phyloP scores from a whole-genome alignment of 208 protist genomes.

The Balamuthia mandrillaris region DNA sequence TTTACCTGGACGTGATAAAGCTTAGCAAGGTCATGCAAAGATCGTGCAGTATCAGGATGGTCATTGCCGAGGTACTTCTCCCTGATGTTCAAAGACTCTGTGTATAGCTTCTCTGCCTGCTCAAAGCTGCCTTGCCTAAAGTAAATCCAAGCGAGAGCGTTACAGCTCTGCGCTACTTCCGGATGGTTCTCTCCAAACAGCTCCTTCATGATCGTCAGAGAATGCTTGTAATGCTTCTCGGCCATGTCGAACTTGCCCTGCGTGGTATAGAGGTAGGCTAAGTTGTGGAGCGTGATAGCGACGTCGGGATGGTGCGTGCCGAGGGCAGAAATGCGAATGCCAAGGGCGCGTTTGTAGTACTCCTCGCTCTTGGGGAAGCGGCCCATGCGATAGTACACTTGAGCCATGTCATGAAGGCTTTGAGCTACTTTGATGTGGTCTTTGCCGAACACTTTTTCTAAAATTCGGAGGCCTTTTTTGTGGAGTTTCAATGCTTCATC shows the following conservation, averaged over 20 bases:
- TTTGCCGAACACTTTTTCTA: too few relatives aligned
- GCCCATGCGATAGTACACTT: conserved; percentile 25
- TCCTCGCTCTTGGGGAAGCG: background rate
- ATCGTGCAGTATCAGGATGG: conserved; percentile 37
- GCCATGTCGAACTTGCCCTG: conserved; percentile 37
- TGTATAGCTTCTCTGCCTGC: conserved; percentile 34
- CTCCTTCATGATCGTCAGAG: conserved; percentile 2
- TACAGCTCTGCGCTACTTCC: too few relatives aligned
- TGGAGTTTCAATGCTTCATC: background rate
- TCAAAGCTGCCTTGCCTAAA: conserved; percentile 33
- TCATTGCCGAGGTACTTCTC: conserved; percentile 12
- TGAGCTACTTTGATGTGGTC: conserved; percentile 32
- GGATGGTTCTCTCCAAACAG: conserved; percentile 14
- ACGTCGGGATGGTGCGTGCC: conserved; percentile 37
- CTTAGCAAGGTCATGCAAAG: conserved; percentile 12
- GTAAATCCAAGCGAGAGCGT: conserved; percentile 38
- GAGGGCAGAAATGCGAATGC: background rate
- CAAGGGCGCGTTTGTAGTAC: conserved; percentile 1
- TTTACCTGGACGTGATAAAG: too few relatives aligned
- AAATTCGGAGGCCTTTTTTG: too few relatives aligned
- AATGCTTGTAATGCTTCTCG: background rate
- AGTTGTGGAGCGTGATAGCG: conserved; percentile 14
- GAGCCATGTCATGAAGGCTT: conserved; percentile 16
- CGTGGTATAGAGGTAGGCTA: conserved; percentile 35
- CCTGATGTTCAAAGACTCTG: conserved; percentile 2